These are phyloP conservation scores for Phaeosphaeria sp. DNA, from an alignment of 2,329 filamentous ascomycete species.

Conservation along the genomic window DNA sequence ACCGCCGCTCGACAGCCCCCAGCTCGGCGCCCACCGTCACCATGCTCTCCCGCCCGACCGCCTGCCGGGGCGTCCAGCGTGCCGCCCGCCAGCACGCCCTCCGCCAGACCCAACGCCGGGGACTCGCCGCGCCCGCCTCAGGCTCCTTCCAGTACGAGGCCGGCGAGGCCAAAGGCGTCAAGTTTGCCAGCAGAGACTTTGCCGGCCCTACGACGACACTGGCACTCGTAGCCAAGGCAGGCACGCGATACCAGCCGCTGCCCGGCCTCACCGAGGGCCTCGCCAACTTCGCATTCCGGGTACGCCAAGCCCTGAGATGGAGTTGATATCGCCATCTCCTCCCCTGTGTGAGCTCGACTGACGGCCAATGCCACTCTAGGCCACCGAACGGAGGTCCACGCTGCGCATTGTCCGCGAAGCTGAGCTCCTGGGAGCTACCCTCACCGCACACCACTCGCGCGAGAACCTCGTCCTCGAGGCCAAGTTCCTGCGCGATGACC, in stretches of 20 bases:
- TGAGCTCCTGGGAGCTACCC: constrained; percentile 91
- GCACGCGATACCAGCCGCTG: constrained; percentile 88
- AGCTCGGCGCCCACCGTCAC: constrained; percentile 47
- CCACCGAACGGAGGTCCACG: constrained; percentile 85
- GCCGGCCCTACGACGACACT: constrained; percentile 89
- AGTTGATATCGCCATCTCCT: neutral
- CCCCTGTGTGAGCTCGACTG: constrained; percentile 19
- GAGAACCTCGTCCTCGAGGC: constrained; percentile 92
- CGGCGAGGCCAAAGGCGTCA: constrained; percentile 84
- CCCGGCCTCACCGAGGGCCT: constrained; percentile 90
- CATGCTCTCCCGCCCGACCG: constrained; percentile 73
- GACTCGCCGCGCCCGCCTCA: constrained; percentile 72
- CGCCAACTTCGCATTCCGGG: constrained; percentile 98
- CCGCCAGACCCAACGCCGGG: constrained; percentile 62
- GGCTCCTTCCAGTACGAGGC: constrained; percentile 87
- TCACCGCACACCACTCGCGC: constrained; percentile 86
- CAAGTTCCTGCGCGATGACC: constrained; percentile 92
- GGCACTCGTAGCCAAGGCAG: constrained; percentile 90
- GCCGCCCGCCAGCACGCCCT: constrained; percentile 67
- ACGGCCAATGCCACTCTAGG: constrained; percentile 60
- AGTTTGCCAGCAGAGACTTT: constrained; percentile 89
- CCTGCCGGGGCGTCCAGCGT: constrained; percentile 69
- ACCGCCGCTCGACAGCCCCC: constrained; percentile 56
- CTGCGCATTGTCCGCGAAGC: constrained; percentile 93
- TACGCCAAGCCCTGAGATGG: constrained; percentile 46